phyloP scores from a whole-genome alignment of 768 basidiomycete genomes.

The Kwoniella europaea region DNA sequence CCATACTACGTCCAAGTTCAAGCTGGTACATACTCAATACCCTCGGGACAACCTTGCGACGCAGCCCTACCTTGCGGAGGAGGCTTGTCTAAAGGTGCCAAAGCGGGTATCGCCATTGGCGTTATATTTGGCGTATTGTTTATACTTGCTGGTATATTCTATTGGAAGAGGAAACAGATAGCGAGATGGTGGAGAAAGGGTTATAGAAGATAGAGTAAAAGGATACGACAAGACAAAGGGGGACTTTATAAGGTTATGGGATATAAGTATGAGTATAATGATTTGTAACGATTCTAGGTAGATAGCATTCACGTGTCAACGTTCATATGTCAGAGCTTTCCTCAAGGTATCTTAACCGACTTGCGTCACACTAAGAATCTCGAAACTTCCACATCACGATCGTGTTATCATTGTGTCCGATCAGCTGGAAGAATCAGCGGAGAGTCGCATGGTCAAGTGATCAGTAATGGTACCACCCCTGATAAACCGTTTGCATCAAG shows the following conservation, averaged over 20 bases:
- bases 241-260: neutral
- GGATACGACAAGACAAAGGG: neutral
- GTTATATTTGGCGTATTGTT: constrained; percentile 66
- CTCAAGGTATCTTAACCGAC: no score
- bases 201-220: constrained; percentile 18
- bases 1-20: constrained; percentile 77
- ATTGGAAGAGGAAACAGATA: constrained; percentile 37
- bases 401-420: no score
- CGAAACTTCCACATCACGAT: no score
- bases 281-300: neutral
- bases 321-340: neutral
- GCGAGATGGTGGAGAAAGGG: constrained; percentile 35
- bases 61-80: constrained; percentile 66
- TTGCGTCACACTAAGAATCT: no score
- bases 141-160: constrained; percentile 51
- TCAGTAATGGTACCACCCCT: no score
- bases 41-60: constrained; percentile 75
- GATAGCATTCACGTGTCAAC: neutral
- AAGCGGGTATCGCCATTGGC: constrained; percentile 70
- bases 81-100: constrained; percentile 72
- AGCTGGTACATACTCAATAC: constrained; percentile 55
- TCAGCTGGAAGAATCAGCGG: no score
- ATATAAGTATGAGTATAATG: neutral
- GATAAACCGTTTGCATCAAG: no score
- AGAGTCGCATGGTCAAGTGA: no score